phyloP scores from a whole-genome alignment of 257 asterid species.

The Galeopsis tetrahit region DNA sequence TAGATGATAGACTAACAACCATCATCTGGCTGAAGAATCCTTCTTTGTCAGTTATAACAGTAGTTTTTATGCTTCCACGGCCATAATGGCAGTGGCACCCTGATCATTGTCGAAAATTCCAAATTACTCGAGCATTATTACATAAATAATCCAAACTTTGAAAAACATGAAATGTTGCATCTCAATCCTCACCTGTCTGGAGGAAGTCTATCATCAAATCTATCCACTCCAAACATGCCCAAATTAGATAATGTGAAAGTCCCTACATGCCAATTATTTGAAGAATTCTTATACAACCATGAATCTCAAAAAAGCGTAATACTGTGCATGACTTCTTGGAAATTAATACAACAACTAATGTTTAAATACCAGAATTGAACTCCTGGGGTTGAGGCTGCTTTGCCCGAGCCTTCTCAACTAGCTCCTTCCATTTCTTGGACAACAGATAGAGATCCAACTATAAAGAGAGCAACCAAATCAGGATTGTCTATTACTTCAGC shows the following conservation, averaged over 20 bases:
- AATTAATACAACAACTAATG: not conserved
- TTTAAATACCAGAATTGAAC: conserved; percentile 64
- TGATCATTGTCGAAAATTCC: conserved; percentile 23
- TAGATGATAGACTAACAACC: conserved; percentile 64
- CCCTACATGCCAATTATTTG: conserved; percentile 44
- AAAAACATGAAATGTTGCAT: not conserved
- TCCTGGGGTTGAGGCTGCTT: conserved; percentile 92
- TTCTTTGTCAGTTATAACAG: conserved; percentile 62
- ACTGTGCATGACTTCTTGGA: not conserved
- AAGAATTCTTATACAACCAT: not conserved
- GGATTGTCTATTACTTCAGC: conserved; percentile 30
- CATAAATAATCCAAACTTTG: conserved; percentile 24
- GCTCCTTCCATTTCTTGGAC: conserved; percentile 84
- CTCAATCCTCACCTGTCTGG: conserved; percentile 72
- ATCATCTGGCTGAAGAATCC: conserved; percentile 84
- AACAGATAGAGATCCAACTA: conserved; percentile 85
- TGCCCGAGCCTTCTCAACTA: conserved; percentile 82
- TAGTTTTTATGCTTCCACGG: conserved; percentile 92
- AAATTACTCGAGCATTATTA: not conserved
- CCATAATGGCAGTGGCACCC: conserved; percentile 97
- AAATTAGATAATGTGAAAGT: conserved; percentile 84
- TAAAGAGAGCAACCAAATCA: conserved; percentile 38
- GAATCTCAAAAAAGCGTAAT: not conserved
- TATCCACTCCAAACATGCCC: conserved; percentile 96
- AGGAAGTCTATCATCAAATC: conserved; percentile 91